A percentile compares a stretch with the other conserved stretches of the same genome.
Evolutionary conservation across 768 basidiomycete genomes (phyloP).

Genomic region (Rhodotorula sphaerocarpa): DNA sequence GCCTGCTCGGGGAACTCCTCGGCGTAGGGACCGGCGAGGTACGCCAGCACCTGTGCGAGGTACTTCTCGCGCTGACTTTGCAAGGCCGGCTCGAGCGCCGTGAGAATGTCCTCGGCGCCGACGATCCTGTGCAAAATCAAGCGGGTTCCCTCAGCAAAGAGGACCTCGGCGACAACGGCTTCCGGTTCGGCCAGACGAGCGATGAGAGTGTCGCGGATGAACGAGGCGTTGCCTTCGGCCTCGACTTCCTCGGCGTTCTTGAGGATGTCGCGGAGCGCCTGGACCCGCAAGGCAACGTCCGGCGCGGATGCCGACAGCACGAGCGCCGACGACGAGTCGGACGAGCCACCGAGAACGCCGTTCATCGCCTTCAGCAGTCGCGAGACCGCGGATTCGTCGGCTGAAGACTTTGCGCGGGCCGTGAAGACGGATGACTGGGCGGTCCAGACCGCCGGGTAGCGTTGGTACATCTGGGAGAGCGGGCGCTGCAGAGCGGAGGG

Average conservation of each 20-base stretch:
- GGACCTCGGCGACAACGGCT: constrained; percentile 54
- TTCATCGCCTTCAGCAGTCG: constrained; percentile 19
- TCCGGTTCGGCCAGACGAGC: constrained; percentile 63
- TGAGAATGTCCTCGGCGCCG: constrained; percentile 33
- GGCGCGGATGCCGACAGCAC: constrained; percentile 41
- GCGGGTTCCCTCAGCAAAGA: constrained; percentile 51
- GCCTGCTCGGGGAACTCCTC: constrained; percentile 42
- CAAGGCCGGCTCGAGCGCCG: constrained; percentile 34
- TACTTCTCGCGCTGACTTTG: constrained; percentile 12
- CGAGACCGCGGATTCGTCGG: constrained; percentile 1
- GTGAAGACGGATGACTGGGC: constrained; percentile 10
- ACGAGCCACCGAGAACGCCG: constrained; percentile 27
- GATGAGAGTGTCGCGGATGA: constrained; percentile 58
- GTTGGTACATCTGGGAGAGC: constrained; percentile 58
- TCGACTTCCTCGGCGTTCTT: constrained; percentile 42
- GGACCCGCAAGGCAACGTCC: constrained; percentile 55
- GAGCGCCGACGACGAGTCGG: background rate
- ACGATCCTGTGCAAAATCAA: constrained; percentile 46
- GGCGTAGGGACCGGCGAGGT: constrained; percentile 50
- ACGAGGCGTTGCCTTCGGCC: constrained; percentile 26
- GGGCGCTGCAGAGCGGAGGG: constrained; percentile 40
- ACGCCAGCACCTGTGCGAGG: constrained; percentile 42
- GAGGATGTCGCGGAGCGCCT: constrained; percentile 48
- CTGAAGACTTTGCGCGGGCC: background rate
- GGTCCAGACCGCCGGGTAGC: constrained; percentile 52